A percentile compares a stretch with the other conserved stretches of the same genome.
Evolutionary conservation across 306 rosid genomes (phyloP).

Genomic region (Arachis hypogaea): DNA sequence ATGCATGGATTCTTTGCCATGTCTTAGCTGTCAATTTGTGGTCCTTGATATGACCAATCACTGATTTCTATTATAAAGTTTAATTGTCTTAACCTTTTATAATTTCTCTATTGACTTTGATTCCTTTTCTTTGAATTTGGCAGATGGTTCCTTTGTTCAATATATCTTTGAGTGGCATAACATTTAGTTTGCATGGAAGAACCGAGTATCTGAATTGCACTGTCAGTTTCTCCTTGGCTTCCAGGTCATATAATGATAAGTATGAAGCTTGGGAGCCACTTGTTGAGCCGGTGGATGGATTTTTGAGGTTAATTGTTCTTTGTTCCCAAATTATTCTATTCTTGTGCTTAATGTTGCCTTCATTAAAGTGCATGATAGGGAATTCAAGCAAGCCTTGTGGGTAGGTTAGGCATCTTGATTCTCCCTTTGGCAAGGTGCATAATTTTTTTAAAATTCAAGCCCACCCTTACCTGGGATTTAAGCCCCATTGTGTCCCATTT

Average conservation of each 20-base stretch:
- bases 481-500: no score
- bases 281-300: conserved; percentile 90
- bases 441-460: no score
- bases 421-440: no score
- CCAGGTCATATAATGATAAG: conserved; percentile 90
- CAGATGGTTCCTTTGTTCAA: conserved; percentile 99
- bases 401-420: no score
- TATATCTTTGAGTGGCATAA: conserved; percentile 75
- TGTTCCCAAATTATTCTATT: conserved; percentile 12
- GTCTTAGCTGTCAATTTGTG: conserved; percentile 28
- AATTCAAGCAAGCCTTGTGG: background rate
- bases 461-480: no score
- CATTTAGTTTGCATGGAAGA: conserved; percentile 77
- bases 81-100: conserved; percentile 11
- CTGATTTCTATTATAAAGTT: conserved; percentile 19
- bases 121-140: conserved; percentile 33
- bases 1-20: conserved; percentile 5
- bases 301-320: conserved; percentile 60
- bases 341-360: conserved; percentile 14
- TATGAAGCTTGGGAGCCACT: conserved; percentile 97
- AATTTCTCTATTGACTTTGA: conserved; percentile 34
- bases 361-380: conserved; percentile 14
- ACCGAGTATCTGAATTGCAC: conserved; percentile 70
- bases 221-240: conserved; percentile 79
- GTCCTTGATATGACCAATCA: conserved; percentile 9